These are phyloP conservation scores for Candolleomyces eurysporus DNA, from an alignment of 768 basidiomycete species.

Conservation along the genomic window DNA sequence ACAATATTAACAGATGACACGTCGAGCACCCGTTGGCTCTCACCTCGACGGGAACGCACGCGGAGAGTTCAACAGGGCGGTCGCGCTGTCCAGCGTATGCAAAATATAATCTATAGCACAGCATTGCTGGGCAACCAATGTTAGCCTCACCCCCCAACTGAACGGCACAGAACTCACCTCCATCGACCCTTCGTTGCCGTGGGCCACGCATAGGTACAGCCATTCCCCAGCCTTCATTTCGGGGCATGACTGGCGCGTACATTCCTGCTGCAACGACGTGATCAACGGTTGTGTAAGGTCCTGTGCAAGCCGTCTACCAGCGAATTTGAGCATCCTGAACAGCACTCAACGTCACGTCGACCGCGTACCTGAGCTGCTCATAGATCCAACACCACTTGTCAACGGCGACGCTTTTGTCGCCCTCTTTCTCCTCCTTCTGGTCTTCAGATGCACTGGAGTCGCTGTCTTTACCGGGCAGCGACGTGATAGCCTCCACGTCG, in stretches of 20 bases:
- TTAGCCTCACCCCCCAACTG: not conserved
- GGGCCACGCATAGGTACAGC: slow-evolving; percentile 94
- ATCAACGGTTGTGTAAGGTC: slow-evolving; percentile 86
- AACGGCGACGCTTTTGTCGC: slow-evolving; percentile 53
- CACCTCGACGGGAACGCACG: slow-evolving; percentile 91
- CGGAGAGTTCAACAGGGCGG: slow-evolving; percentile 86
- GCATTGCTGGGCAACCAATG: slow-evolving; percentile 56
- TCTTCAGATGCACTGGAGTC: slow-evolving; percentile 17
- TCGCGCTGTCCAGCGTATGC: slow-evolving; percentile 92
- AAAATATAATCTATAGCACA: slow-evolving; percentile 96
- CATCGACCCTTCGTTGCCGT: slow-evolving; percentile 84
- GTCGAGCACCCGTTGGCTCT: slow-evolving; percentile 9
- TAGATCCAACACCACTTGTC: slow-evolving; percentile 88
- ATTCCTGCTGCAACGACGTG: slow-evolving; percentile 82
- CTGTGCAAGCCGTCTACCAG: slow-evolving; percentile 74
- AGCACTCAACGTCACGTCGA: not conserved
- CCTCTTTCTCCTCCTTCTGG: slow-evolving; percentile 13
- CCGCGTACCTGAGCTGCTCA: slow-evolving; percentile 45
- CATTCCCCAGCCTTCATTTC: slow-evolving; percentile 99
- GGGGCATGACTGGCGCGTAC: slow-evolving; percentile 82
- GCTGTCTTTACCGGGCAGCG: slow-evolving; percentile 59
- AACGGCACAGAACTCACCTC: slow-evolving; percentile 52
- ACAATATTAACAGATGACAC: slow-evolving; percentile 4
- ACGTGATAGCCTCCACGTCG: slow-evolving; percentile 79
- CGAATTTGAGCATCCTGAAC: not conserved